Conservation (phyloP, 2,329 filamentous ascomycete genomes). For the Hymenoscyphus fraxineus region DNA sequence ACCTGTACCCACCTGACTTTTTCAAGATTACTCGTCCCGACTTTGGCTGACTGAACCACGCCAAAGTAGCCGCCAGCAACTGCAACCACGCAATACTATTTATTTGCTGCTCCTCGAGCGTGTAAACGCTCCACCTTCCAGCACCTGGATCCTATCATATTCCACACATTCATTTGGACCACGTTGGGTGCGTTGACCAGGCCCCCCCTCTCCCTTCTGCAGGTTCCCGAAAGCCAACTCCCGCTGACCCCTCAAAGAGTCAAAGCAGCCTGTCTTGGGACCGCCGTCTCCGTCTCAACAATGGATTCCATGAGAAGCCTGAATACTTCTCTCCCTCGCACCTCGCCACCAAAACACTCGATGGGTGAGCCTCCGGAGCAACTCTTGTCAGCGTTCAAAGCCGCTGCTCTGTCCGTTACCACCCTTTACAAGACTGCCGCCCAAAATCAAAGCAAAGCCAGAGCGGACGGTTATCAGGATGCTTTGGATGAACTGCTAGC, state of each 20-base stretch:
- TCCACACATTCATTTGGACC: background rate
- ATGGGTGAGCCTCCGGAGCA: conserved; percentile 52
- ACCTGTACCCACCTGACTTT: background rate
- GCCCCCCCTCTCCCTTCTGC: background rate
- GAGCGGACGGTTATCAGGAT: conserved; percentile 85
- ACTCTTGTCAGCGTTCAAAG: conserved; percentile 85
- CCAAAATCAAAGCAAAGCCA: conserved; percentile 69
- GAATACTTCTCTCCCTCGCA: conserved; percentile 55
- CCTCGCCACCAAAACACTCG: conserved; percentile 42
- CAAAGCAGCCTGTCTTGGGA: background rate
- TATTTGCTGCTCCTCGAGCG: background rate
- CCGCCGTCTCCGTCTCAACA: conserved; percentile 12
- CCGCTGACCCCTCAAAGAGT: background rate
- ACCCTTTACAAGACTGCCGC: conserved; percentile 94
- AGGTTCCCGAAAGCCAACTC: background rate
- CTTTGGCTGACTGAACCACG: background rate
- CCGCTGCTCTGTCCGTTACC: conserved; percentile 88
- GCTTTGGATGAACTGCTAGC: conserved; percentile 84
- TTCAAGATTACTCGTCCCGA: background rate
- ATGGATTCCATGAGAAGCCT: conserved; percentile 65
- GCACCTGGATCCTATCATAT: background rate
- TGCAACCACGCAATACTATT: conserved; percentile 1
- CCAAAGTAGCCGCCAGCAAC: background rate
- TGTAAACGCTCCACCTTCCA: background rate
- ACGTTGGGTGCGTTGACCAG: background rate